Conservation (phyloP, 2,329 filamentous ascomycete genomes). For the Podosphaera fusca region DNA sequence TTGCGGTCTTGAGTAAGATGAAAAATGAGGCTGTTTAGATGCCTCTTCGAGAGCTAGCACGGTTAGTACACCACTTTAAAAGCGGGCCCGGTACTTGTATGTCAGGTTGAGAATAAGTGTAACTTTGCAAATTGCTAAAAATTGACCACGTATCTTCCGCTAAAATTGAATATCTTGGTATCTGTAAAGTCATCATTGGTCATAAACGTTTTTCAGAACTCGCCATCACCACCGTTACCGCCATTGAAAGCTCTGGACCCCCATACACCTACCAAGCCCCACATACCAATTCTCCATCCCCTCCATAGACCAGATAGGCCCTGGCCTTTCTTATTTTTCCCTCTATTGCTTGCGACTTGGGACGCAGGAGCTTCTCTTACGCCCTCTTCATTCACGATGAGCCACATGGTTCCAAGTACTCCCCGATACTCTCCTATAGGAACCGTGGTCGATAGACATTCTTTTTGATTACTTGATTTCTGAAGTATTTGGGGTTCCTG, state of each 20-base stretch:
- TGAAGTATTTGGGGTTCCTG: constrained; percentile 9
- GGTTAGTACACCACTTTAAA: too few relatives aligned
- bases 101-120: too few relatives aligned
- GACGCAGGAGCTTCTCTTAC: constrained; percentile 4
- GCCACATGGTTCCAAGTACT: constrained; percentile 78
- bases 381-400: constrained; percentile 68
- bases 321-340: constrained; percentile 20
- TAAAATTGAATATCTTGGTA: too few relatives aligned
- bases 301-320: constrained; percentile 31
- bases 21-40: too few relatives aligned
- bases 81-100: too few relatives aligned
- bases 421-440: constrained; percentile 62
- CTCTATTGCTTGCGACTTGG: constrained; percentile 3
- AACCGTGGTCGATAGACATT: constrained; percentile 46
- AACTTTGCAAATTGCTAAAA: too few relatives aligned
- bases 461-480: constrained; percentile 2
- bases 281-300: constrained; percentile 33
- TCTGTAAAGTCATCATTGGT: too few relatives aligned
- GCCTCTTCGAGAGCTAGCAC: too few relatives aligned
- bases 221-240: constrained; percentile 12
- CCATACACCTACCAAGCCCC: constrained; percentile 32
- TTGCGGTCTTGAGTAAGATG: too few relatives aligned
- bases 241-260: constrained; percentile 16
- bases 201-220: constrained; percentile 11
- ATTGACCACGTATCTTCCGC: too few relatives aligned